Evolutionary conservation across 805 yeast genomes (phyloP), one percentile per base, ranked within the genome.

Genomic region (Wickerhamiella slavikovae): DNA sequence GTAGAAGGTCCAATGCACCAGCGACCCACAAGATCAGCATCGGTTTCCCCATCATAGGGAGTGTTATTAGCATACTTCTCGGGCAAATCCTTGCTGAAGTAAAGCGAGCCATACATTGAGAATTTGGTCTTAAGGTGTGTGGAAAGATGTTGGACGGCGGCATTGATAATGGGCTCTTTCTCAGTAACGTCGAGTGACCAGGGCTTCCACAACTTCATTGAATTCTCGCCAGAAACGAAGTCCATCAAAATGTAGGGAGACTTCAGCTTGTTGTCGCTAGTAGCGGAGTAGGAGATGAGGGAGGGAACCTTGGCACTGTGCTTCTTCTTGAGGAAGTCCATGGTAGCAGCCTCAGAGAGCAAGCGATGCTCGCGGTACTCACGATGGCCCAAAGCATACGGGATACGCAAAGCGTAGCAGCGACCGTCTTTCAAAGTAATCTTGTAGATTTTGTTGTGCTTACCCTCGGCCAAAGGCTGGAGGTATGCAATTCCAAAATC

Each of bases 161-260:
- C 85, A 30, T 66, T 64, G 42, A 89, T 65, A 27, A 64, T 58
- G 15, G 61, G 61, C 24, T 65, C 62, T 36, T 62, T 62, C 17
- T 47, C 45, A 22, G 58, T 53, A 30, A 64, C 59, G 36, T 75
- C 79, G 17, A 60, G 58, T 14, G 64, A 57, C 48, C 78, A 64
- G 12, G 98, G 96, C 38, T 77, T 68, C 98, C 98, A 85, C 37
- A 68, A 57, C 42, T 68, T 75, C 93, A 89, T 85, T 39, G 85
- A 57, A 35, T 77, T 62, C 17, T 71, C 74, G 29, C 95, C 94
- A 29, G 67, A 72, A 35, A 77, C 60, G 44, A 55, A 68, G 49
- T 85, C 94, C 71, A 76, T 66, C 39, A 85, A 57, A 32, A 79
- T 71, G 47, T 71, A 85, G 23, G 93, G 93, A 19, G 70, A 52